Conservation (phyloP, 768 basidiomycete species). For the Suillus subluteus region DNA sequence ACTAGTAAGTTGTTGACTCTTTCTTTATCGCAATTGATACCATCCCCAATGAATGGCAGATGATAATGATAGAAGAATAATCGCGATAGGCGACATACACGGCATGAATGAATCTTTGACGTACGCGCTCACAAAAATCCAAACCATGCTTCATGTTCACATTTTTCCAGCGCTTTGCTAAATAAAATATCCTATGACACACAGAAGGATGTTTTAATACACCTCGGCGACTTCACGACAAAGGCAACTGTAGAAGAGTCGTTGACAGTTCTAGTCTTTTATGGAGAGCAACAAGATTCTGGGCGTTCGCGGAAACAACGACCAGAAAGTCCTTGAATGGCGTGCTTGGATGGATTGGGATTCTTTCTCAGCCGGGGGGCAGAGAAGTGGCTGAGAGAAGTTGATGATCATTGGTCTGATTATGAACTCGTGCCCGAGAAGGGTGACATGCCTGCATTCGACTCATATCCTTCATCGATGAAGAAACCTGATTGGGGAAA, state of each 20-base stretch:
- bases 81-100: constrained; percentile 89
- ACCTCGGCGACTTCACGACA: constrained; percentile 81
- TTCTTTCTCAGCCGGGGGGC: constrained; percentile 46
- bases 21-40: not conserved
- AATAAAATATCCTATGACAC: constrained; percentile 61
- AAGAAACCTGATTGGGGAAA: constrained; percentile 48
- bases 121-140: constrained; percentile 44
- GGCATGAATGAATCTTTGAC: constrained; percentile 72
- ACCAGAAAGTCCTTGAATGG: constrained; percentile 92
- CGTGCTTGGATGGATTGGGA: constrained; percentile 85
- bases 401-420: constrained; percentile 48
- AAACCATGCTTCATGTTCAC: constrained; percentile 11
- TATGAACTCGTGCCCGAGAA: constrained; percentile 25
- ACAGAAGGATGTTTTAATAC: constrained; percentile 68
- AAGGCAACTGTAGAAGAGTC: constrained; percentile 70
- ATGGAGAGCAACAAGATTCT: constrained; percentile 65
- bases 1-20: constrained; percentile 41
- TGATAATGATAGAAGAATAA: constrained; percentile 55
- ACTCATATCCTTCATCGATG: constrained; percentile 35
- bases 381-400: constrained; percentile 56
- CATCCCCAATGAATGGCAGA: constrained; percentile 40
- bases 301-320: constrained; percentile 94
- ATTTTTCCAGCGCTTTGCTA: constrained; percentile 58
- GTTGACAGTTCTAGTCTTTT: constrained; percentile 61
- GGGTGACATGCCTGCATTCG: constrained; percentile 36